Conservation (phyloP, 2,329 filamentous ascomycete genomes). For the Didymella sp. region DNA sequence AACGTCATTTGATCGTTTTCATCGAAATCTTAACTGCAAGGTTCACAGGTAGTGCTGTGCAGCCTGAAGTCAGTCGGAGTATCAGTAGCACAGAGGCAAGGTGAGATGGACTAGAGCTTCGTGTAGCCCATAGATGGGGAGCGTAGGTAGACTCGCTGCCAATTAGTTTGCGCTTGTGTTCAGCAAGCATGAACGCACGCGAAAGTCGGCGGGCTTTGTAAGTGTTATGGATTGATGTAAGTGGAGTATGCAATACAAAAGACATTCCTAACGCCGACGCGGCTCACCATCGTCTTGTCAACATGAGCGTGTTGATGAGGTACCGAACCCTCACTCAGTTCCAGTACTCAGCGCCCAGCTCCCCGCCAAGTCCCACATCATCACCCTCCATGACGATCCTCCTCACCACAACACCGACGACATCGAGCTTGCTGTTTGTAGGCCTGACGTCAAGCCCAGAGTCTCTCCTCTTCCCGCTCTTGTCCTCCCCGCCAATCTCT, state of each 20-base stretch:
- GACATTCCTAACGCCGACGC: not conserved
- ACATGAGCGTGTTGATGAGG: not conserved
- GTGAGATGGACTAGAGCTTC: too few species aligned
- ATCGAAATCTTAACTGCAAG: too few species aligned
- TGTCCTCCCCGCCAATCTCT: conserved; percentile 38
- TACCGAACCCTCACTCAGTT: conserved; percentile 15
- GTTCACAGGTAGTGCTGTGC: too few species aligned
- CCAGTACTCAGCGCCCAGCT: conserved; percentile 43
- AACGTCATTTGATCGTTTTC: too few species aligned
- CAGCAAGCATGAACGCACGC: too few species aligned
- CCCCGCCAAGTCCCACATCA: conserved; percentile 40
- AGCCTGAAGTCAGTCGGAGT: too few species aligned
- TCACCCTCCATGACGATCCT: conserved; percentile 40
- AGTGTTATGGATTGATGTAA: not conserved
- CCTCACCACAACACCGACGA: conserved; percentile 44
- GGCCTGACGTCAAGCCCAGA: conserved; percentile 39
- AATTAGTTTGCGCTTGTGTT: too few species aligned
- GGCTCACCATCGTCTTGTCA: not conserved
- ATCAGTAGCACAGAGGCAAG: too few species aligned
- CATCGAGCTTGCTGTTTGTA: conserved; percentile 45
- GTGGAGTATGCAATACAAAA: conserved; percentile 3
- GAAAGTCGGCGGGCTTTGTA: too few species aligned
- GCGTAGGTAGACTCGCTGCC: too few species aligned
- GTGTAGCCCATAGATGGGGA: too few species aligned
- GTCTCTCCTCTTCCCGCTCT: conserved; percentile 41